Evolutionary conservation across 306 rosid genomes (phyloP), one percentile per base, ranked within the genome.

Genomic region (Argentina anserina): DNA sequence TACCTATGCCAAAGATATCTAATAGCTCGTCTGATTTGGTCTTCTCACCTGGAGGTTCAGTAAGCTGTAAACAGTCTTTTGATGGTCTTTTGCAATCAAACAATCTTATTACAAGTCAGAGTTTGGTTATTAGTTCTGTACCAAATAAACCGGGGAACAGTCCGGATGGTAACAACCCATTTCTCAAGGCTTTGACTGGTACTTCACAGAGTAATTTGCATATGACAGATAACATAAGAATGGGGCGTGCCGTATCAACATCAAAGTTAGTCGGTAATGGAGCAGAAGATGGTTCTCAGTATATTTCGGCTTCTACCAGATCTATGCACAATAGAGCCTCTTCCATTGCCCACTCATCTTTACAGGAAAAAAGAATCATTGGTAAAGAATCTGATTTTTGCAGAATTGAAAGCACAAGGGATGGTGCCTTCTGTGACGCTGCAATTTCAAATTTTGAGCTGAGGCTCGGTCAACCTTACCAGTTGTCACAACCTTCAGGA

Each of bases 401-500:
- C 41, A 78, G 58, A 79, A 73, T 41, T 39, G 65, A 64, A 62
- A 81, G 67, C 53, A 75, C 66, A 15, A 74, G 78, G 31, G 70
- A 69, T 72, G 75, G 77, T 70, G 71, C 70, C 53, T 59, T 85
- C 75, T 65, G 78, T 74, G 84, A 74, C 71, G 84, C 82, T 72
- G 73, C 86, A 71, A 65, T 63, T 70, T 89, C 91, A 56, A 85
- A 81, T 77, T 62, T 87, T 67, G 88, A 85, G 77, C 80, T 85
- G 71, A 83, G 82, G 81, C 91, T 87, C 74, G 95, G 91, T 72
- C 91, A 89, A 73, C 83, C 86, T 61, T 76, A 78, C 69, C 82
- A 81, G 64, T 75, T 75, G 42, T 73, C 79, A 65, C 74, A 79
- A 52, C 41, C 69, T 42, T 75, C 74, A 33, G 82, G 85, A 80